Evolutionary conservation across 768 basidiomycete genomes (phyloP), one percentile per base, ranked within the genome.

Genomic region (Myochromella boudieri): DNA sequence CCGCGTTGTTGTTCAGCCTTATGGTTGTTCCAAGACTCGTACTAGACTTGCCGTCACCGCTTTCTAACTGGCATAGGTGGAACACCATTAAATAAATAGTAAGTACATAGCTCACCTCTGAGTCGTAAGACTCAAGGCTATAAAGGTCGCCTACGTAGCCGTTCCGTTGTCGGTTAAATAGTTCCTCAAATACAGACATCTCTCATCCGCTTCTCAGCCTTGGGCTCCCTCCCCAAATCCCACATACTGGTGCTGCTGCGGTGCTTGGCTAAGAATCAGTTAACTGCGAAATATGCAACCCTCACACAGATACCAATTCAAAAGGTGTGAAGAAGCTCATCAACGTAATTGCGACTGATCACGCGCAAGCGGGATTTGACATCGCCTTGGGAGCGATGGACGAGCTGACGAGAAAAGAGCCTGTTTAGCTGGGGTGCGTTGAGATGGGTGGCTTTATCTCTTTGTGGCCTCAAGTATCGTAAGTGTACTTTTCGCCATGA

Each of bases 241-340:
- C 81, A 1, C 57, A 64, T 61, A 74, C 83, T 24, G 80, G 72
- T 1, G 72, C 69, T 1, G 62, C 64, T 11, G 73, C 66, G 20
- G 64, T 83, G 45, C 55, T 48, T 5, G 70, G 68, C 18, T 82
- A 64, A 61, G 64, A 75, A 56, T 79, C 77, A 2, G 42, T 51
- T 7, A 61, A 67, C 44, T 84, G 81, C 52, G 78, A 77, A 3
- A 68, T 70, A 18, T 84, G 82, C 63, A 83, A 78, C 78, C 33
- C 66, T 45, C 57, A 82, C 53, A 70, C 71, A 10, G 80, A 71
- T 59, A 66, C 65, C 24, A 56, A 57, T 31, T 1, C 26, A 12
- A 27, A 32, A 1, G 62, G 64, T 8, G 48, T 37, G 14, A 54
- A 54, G 9, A 65, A 45, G 39, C 70, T 55, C 40, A 65, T 80